phyloP scores from a whole-genome alignment of 768 basidiomycete species.

The Russula griseocarnosa region DNA sequence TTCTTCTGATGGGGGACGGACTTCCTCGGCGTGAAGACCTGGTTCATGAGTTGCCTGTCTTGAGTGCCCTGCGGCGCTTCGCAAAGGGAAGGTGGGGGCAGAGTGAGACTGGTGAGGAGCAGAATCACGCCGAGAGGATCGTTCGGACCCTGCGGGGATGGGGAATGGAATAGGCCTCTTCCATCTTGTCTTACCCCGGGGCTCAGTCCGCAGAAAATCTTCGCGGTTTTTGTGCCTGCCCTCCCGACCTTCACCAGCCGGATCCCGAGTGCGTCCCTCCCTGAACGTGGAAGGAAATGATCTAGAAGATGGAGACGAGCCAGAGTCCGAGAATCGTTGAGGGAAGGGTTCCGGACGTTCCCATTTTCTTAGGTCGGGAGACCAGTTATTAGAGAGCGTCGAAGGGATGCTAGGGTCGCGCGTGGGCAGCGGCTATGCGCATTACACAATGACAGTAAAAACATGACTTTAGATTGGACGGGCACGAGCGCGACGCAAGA shows the following conservation, averaged over 20 bases:
- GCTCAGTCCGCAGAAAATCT: not conserved
- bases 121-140: slow-evolving; percentile 7
- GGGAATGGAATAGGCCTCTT: slow-evolving; percentile 16
- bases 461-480: not conserved
- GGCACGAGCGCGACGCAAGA: not conserved
- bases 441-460: not conserved
- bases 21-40: not conserved
- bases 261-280: slow-evolving; percentile 6
- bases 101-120: not conserved
- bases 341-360: slow-evolving; percentile 7
- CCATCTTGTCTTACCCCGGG: slow-evolving; percentile 10
- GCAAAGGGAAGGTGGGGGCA: not conserved
- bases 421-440: slow-evolving; percentile 14
- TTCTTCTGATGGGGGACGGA: not conserved
- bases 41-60: not conserved
- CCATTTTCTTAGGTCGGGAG: slow-evolving; percentile 25
- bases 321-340: not conserved
- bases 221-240: slow-evolving; percentile 2
- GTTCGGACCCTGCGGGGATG: not conserved
- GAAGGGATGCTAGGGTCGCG: slow-evolving; percentile 10
- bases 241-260: not conserved
- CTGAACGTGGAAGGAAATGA: not conserved
- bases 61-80: not conserved
- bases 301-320: slow-evolving; percentile 1
- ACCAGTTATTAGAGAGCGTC: slow-evolving; percentile 4